Percentiles rank a stretch among this genome's conserved stretches.
Evolutionary conservation across 352 stramenopile species (phyloP).

Genomic region (Pythium pyrilobum): DNA sequence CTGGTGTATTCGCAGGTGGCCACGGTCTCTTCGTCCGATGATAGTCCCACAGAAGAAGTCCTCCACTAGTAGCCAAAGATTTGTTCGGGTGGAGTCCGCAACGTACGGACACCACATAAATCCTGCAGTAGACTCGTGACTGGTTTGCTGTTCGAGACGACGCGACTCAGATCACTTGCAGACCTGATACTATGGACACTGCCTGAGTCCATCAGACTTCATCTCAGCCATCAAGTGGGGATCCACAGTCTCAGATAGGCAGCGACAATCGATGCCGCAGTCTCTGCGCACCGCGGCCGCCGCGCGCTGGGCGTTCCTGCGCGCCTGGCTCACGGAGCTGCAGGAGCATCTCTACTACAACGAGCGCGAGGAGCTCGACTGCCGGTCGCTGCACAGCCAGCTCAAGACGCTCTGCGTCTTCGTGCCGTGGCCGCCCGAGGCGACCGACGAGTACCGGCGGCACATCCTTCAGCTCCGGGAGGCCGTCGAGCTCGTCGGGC

Average conservation of each 20-base stretch:
- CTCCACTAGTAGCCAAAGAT: no score
- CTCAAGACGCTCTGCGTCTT: slow-evolving; percentile 15
- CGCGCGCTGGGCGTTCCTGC: slow-evolving; percentile 8
- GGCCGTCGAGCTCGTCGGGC: slow-evolving; percentile 3
- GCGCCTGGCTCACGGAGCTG: slow-evolving; percentile 7
- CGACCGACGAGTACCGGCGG: not conserved
- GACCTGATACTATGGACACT: no score
- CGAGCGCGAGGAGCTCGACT: slow-evolving; percentile 12
- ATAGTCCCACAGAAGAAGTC: no score
- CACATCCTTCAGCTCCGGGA: not conserved
- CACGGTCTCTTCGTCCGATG: no score
- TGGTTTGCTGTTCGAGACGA: no score
- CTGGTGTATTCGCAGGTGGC: no score
- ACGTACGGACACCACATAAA: no score
- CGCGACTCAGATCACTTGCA: no score
- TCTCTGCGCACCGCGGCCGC: not conserved
- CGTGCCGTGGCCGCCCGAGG: slow-evolving; percentile 6
- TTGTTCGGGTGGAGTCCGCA: no score
- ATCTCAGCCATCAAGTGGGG: no score
- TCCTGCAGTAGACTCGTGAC: no score
- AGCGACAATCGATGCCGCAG: not conserved
- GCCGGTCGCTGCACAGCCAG: slow-evolving; percentile 8
- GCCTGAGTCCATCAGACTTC: no score
- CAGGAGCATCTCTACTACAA: slow-evolving; percentile 11
- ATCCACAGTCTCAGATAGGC: not conserved